Evolutionary conservation across 306 rosid genomes (phyloP).

Genomic region (Cicer arietinum): DNA sequence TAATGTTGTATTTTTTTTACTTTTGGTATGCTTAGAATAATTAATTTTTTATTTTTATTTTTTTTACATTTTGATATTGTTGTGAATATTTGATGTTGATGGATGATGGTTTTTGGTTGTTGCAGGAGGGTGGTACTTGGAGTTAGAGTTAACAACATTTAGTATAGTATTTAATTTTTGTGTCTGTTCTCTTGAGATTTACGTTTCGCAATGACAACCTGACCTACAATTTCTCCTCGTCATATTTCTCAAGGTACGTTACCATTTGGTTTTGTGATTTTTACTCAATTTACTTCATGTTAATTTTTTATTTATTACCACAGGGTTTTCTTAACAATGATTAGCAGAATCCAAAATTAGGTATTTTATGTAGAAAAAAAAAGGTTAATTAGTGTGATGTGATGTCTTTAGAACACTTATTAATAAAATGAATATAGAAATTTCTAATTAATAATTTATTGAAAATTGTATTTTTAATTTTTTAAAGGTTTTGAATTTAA

Average conservation of each 20-base stretch:
- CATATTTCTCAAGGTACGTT: conserved; percentile 44
- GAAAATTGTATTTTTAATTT: too few relatives aligned
- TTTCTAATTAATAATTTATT: too few relatives aligned
- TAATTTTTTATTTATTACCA: too few relatives aligned
- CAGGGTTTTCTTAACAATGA: too few relatives aligned
- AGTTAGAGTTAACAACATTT: conserved; percentile 6
- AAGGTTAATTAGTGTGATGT: too few relatives aligned
- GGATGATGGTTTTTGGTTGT: conserved; percentile 43
- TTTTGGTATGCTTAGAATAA: neutral
- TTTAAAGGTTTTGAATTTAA: too few relatives aligned
- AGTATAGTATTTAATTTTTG: conserved; percentile 19
- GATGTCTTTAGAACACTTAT: too few relatives aligned
- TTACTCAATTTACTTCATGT: too few relatives aligned
- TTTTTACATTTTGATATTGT: neutral
- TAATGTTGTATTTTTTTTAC: too few relatives aligned
- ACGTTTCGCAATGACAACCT: conserved; percentile 54
- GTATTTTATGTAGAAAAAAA: too few relatives aligned
- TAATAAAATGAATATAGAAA: too few relatives aligned
- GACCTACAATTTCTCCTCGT: conserved; percentile 46
- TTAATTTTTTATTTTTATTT: neutral
- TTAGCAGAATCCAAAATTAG: too few relatives aligned
- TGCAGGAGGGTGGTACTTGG: conserved; percentile 45
- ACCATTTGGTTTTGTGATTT: neutral
- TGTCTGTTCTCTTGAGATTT: conserved; percentile 60
- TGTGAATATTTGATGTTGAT: conserved; percentile 13